Base-by-base conservation (phyloP, 2,329 filamentous ascomycete species). In the Botrytis squamosa region DNA sequence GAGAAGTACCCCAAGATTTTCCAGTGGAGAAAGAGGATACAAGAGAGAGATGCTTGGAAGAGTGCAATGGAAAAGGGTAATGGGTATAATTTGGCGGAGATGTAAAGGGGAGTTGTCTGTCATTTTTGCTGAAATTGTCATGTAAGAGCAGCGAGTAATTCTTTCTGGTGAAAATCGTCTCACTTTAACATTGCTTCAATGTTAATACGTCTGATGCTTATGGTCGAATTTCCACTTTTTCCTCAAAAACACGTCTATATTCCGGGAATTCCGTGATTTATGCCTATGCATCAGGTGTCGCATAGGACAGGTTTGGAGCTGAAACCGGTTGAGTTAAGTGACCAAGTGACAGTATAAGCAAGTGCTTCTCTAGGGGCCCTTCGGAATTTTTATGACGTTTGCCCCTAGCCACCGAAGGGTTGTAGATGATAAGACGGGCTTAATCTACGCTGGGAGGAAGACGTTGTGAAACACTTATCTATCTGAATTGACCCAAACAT, bases 11-110 rank as follows among this genome's bases (percentile, higher is more conserved):
- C 80, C 7, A 82, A 79, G 68, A 25, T 83, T 33, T 71, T 59
- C 33, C 78, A 73, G 40, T 84, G 82, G 82, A 78, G 80, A 74
- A 72, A 75, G 72, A 81, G 78, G 63, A 71, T 82, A 12, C 70
- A 74, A 46, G 76, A 76, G 7, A 77, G 80, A 52, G 77, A 78
- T 8, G 80, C 80, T 14, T 82, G 81, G 77, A 81, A 80, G 76
- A 78, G 76, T 62, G 79, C 74, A 6, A 57, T 81, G 62, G 77
- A 80, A 73, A 82, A 81, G 75, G 80, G 80, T 12, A 80, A 80
- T 75, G 76, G 76, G 9, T 82, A 81, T 75, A 77, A 82, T 75
- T 72, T 82, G 70, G 72, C 33, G 22, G n/a, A 67, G 4, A n/a
- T 67, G 14, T 52, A 40, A 44, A 29, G 14, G 64, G 42, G 4